Conservation (phyloP, 75 land plant species). For the Sequoia sempervirens region DNA sequence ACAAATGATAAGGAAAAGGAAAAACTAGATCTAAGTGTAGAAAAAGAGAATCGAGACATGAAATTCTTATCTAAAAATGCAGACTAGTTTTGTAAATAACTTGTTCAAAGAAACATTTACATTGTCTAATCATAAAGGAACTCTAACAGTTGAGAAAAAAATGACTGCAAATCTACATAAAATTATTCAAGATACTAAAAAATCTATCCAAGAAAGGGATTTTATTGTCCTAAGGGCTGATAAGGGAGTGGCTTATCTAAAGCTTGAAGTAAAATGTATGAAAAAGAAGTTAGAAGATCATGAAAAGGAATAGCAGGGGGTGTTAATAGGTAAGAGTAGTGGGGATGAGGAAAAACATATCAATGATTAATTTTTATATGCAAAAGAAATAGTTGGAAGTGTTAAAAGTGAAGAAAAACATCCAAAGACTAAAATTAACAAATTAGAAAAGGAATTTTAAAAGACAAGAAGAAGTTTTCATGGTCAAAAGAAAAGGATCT, state of each 20-base stretch:
- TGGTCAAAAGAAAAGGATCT: constrained; percentile 73
- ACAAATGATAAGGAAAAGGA: constrained; percentile 30
- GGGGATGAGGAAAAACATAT: too few species aligned
- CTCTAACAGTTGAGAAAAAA: constrained; percentile 48
- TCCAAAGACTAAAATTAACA: too few species aligned
- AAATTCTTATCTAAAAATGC: constrained; percentile 52
- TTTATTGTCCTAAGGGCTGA: constrained; percentile 59
- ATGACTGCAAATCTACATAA: constrained; percentile 60
- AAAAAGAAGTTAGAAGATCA: too few species aligned
- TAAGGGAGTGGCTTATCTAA: constrained; percentile 74
- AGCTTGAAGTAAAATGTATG: constrained; percentile 14
- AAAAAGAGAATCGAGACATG: constrained; percentile 36
- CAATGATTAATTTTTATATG: too few species aligned
- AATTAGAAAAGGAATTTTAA: constrained; percentile 66
- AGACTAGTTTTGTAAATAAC: constrained; percentile 60
- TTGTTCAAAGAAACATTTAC: not conserved
- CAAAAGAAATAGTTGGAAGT: too few species aligned
- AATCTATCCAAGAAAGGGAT: constrained; percentile 8
- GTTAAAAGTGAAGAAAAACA: too few species aligned
- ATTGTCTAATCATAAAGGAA: constrained; percentile 60
- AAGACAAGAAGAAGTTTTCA: constrained; percentile 68
- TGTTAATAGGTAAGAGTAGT: too few species aligned
- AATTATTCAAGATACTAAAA: constrained; percentile 56
- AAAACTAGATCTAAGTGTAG: constrained; percentile 49
- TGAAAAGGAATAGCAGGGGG: too few species aligned